phyloP scores from a whole-genome alignment of 805 yeast species.

The Zygosaccharomyces siamensis region DNA sequence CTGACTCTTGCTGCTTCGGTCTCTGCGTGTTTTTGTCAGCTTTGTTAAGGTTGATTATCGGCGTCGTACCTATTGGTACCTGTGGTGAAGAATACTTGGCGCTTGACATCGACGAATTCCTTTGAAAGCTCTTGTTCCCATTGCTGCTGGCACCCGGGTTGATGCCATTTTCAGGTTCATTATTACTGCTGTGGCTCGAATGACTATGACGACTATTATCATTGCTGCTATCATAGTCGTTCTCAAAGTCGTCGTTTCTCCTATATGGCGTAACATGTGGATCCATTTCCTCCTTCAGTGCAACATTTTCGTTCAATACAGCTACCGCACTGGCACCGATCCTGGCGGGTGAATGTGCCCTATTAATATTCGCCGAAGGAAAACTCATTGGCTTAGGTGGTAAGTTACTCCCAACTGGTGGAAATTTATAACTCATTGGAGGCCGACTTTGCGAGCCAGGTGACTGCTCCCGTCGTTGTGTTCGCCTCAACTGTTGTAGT shows the following conservation, averaged over 20 bases:
- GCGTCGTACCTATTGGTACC: slow-evolving; percentile 19
- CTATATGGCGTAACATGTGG: slow-evolving; percentile 1
- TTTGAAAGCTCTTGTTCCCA: neutral
- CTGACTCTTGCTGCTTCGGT: neutral
- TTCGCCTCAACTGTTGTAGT: neutral
- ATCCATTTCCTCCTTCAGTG: slow-evolving; percentile 27
- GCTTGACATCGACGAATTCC: slow-evolving; percentile 24
- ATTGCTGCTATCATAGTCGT: slow-evolving; percentile 4
- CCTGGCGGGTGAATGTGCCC: slow-evolving; percentile 63
- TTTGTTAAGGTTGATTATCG: slow-evolving; percentile 21
- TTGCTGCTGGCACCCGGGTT: neutral
- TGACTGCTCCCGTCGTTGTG: neutral
- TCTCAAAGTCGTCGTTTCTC: slow-evolving; percentile 1
- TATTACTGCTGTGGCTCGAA: slow-evolving; percentile 5
- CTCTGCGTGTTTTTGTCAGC: neutral
- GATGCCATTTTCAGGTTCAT: neutral
- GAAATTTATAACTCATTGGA: slow-evolving; percentile 21
- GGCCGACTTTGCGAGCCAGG: slow-evolving; percentile 7
- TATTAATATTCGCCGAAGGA: slow-evolving; percentile 15
- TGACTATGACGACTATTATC: slow-evolving; percentile 6
- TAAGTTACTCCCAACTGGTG: slow-evolving; percentile 14
- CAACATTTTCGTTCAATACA: slow-evolving; percentile 32
- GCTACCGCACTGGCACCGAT: slow-evolving; percentile 73
- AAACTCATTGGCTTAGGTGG: slow-evolving; percentile 11
- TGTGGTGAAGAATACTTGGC: slow-evolving; percentile 10